These are phyloP conservation scores for Saccharomycopsis microspora DNA, from an alignment of 805 yeast species.

Conservation along the genomic window DNA sequence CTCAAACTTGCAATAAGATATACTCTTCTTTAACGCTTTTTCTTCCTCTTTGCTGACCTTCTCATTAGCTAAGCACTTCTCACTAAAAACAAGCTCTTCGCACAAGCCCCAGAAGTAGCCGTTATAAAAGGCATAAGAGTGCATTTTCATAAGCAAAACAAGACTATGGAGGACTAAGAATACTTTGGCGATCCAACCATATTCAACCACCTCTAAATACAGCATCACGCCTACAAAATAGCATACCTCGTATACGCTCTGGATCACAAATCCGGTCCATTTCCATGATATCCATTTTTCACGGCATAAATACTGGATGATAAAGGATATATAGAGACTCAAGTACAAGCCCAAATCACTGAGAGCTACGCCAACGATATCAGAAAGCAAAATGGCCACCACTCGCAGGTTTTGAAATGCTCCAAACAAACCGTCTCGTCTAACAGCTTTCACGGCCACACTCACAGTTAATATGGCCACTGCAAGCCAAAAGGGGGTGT, in stretches of 20 bases:
- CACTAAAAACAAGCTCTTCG: slow-evolving; percentile 41
- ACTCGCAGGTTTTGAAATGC: slow-evolving; percentile 36
- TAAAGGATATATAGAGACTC: slow-evolving; percentile 46
- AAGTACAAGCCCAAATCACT: slow-evolving; percentile 72
- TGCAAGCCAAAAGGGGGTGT: slow-evolving; percentile 67
- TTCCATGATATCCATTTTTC: slow-evolving; percentile 45
- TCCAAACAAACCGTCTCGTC: slow-evolving; percentile 27
- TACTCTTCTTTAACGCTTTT: slow-evolving; percentile 32
- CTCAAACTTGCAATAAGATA: slow-evolving; percentile 65
- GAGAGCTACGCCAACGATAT: slow-evolving; percentile 54
- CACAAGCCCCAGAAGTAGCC: slow-evolving; percentile 72
- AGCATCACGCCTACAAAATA: slow-evolving; percentile 43
- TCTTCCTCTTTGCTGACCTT: slow-evolving; percentile 21
- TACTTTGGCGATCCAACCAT: slow-evolving; percentile 87
- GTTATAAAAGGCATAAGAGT: slow-evolving; percentile 83
- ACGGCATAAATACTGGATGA: slow-evolving; percentile 46
- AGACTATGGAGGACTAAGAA: slow-evolving; percentile 75
- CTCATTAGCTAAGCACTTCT: slow-evolving; percentile 28
- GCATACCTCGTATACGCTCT: slow-evolving; percentile 41
- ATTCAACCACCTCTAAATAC: slow-evolving; percentile 42
- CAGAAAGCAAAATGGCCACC: slow-evolving; percentile 43
- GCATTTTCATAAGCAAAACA: slow-evolving; percentile 90
- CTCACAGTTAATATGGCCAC: slow-evolving; percentile 44
- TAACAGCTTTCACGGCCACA: slow-evolving; percentile 40
- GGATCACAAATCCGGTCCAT: slow-evolving; percentile 49